Evolutionary conservation across 306 rosid species (phyloP).

Genomic region (Carpinus viminea): DNA sequence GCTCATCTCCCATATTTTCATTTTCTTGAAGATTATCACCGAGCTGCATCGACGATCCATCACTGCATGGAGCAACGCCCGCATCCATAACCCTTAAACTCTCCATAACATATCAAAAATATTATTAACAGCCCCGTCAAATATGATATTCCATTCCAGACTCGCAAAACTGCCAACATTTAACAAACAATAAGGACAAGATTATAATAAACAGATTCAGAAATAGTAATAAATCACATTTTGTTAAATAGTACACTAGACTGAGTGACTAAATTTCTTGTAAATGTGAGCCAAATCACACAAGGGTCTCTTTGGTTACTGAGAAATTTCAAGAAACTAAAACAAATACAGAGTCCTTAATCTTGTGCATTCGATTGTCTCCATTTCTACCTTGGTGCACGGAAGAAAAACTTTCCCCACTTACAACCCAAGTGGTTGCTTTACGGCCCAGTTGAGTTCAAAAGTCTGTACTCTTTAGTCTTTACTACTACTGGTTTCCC

Average conservation of each 20-base stretch:
- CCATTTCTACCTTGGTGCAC: not conserved
- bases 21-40: constrained; percentile 35
- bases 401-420: not conserved
- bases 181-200: not conserved
- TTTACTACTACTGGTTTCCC: not conserved
- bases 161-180: constrained; percentile 7
- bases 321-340: constrained; percentile 1
- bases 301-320: not conserved
- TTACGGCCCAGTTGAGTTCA: not conserved
- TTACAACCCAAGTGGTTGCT: not conserved
- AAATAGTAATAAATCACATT: not conserved
- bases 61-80: constrained; percentile 14
- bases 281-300: not conserved
- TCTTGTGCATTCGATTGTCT: not conserved
- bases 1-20: constrained; percentile 40
- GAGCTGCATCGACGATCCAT: constrained; percentile 23
- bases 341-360: not conserved
- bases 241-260: not conserved
- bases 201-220: not conserved
- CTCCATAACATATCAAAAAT: constrained; percentile 36
- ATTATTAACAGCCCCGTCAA: constrained; percentile 15
- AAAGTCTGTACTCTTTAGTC: not conserved
- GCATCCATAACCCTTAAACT: constrained; percentile 36
- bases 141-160: not conserved
- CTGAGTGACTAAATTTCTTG: not conserved